Conservation (phyloP, 345 rosid genomes). For the Erodium maritimum region DNA sequence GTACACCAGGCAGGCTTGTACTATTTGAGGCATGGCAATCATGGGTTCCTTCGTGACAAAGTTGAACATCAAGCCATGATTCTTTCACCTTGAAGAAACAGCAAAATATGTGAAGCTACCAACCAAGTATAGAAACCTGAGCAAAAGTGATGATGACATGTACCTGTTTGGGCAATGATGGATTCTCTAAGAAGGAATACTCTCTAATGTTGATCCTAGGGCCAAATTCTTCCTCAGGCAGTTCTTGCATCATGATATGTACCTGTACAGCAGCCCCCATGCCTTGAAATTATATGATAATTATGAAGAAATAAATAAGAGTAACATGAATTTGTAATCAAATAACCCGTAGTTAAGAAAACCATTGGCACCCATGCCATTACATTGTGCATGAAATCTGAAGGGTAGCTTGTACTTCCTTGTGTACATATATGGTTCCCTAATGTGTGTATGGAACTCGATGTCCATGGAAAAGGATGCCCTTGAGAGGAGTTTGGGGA, state of each 20-base stretch:
- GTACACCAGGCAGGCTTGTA: constrained; percentile 33
- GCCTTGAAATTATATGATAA: too few relatives aligned
- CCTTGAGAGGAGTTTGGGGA: too few relatives aligned
- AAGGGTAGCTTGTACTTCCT: too few relatives aligned
- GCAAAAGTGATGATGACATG: neutral
- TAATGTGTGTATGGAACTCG: too few relatives aligned
- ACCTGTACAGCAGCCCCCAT: constrained; percentile 34
- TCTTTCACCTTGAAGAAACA: constrained; percentile 59
- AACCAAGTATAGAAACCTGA: too few relatives aligned
- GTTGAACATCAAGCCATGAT: constrained; percentile 84
- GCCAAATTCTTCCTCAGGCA: constrained; percentile 79
- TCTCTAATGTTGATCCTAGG: constrained; percentile 68
- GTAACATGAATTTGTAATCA: too few relatives aligned
- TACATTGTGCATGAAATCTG: too few relatives aligned
- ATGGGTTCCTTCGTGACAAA: constrained; percentile 60
- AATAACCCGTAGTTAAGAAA: too few relatives aligned
- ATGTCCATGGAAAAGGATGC: too few relatives aligned
- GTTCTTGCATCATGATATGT: constrained; percentile 58
- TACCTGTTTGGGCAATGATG: constrained; percentile 67
- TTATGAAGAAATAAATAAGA: too few relatives aligned
- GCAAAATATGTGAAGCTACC: neutral
- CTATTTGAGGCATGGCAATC: constrained; percentile 47
- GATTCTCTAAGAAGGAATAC: constrained; percentile 77
- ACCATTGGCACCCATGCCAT: too few relatives aligned
- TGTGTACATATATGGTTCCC: too few relatives aligned